A percentile compares a stretch with the other conserved stretches of the same genome.
Evolutionary conservation across 805 yeast species (phyloP).

Genomic region (Sugiyamaella marilandica): DNA sequence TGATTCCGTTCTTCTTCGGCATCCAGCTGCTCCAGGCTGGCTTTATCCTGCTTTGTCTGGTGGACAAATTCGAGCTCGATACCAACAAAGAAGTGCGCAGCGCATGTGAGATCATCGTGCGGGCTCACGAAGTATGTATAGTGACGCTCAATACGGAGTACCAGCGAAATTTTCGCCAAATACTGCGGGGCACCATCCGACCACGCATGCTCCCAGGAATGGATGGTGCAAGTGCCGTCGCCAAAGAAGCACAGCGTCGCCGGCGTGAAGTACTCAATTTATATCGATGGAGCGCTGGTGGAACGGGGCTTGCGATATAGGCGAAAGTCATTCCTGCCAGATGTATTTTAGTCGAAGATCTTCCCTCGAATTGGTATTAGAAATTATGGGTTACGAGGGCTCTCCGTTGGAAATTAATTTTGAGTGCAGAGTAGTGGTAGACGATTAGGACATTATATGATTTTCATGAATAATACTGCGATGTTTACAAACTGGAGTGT

Average conservation of each 20-base stretch:
- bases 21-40: conserved; percentile 28
- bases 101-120: conserved; percentile 29
- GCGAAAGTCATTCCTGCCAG: no score
- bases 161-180: conserved; percentile 29
- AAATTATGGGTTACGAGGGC: no score
- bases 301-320: conserved; percentile 14
- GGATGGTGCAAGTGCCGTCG: conserved; percentile 2
- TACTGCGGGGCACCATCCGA: conserved; percentile 28
- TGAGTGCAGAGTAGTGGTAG: no score
- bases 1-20: conserved; percentile 29
- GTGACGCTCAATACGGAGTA: conserved; percentile 31
- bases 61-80: conserved; percentile 19
- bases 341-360: no score
- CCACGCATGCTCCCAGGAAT: conserved; percentile 21
- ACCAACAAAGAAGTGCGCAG: conserved; percentile 22
- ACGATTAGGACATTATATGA: no score
- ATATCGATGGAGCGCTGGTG: conserved; percentile 12
- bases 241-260: conserved; percentile 7
- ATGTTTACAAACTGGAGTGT: no score
- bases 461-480: no score
- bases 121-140: conserved; percentile 33
- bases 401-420: no score
- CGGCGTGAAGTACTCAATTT: conserved; percentile 10
- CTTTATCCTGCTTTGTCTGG: conserved; percentile 23
- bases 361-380: no score